Base-by-base conservation (phyloP, 2,329 filamentous ascomycete genomes). In the Penicillium glabrum region DNA sequence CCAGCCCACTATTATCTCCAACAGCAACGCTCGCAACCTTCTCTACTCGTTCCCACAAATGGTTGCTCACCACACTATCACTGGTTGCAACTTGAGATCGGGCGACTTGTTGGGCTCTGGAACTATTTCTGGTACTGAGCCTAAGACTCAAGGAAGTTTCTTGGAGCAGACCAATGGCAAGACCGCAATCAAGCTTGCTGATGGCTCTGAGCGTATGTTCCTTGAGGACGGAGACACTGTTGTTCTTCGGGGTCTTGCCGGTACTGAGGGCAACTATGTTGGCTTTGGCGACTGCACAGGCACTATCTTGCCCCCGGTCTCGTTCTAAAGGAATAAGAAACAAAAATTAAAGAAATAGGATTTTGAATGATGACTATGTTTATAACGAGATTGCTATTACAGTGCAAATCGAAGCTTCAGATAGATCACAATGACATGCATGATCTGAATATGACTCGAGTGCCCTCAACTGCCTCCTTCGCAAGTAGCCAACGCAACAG, bases 1-100 rank as follows among this genome's bases (percentile, higher is more conserved):
- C 29, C 76, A 77, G 49, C 76, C 81, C 0, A 86, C 83, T 0
- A 84, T 83, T 0, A 82, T 93, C 46, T 79, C 82, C 1, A 80
- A 75, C 59, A 88, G 81, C 58, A 88, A 81, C 56, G 83, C 86
- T 10, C 83, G 80, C 62, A 83, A 93, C 67, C 79, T 93, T 11
- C 79, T 93, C n/a, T 93, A 86, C 82, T 92, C 89, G 0, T 93
- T 93, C 75, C 84, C 88, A 5, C 90, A 93, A 72, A 92, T 93
- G 89, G 79, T 93, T 41, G 84, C 90, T 1, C 90, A 93, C 70
- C 90, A 93, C 70, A 86, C 87, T 1, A 82, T 90, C 46, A 89
- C 87, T 1, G 90, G 90, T 6, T 95, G 90, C 71, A 85, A 86
- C 3, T 81, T 95, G 80, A 82, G 85, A 46, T 82, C 86, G 0